phyloP scores from a whole-genome alignment of 768 basidiomycete genomes.

The Xerocomus brunneocitrinus region DNA sequence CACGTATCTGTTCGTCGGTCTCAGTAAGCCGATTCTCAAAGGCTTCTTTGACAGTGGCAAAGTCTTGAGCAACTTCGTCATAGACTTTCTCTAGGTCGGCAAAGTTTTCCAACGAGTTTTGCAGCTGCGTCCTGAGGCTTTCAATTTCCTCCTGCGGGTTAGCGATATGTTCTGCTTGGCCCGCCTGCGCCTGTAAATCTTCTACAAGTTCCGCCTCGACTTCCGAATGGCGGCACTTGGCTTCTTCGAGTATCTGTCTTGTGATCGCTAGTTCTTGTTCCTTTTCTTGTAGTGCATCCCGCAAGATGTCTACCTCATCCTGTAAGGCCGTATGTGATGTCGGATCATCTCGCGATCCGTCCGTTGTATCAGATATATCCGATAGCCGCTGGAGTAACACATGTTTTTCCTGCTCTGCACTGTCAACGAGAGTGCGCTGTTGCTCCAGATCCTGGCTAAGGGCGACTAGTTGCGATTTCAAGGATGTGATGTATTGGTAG shows the following conservation, averaged over 20 bases:
- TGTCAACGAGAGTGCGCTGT: constrained; percentile 1
- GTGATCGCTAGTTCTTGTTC: constrained; percentile 34
- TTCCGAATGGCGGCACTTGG: constrained; percentile 32
- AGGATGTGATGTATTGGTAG: not conserved
- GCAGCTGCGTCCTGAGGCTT: constrained; percentile 19
- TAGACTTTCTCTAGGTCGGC: constrained; percentile 26
- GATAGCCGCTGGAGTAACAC: constrained; percentile 10
- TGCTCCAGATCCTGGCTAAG: constrained; percentile 16
- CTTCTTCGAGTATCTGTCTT: constrained; percentile 30
- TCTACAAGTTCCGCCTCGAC: constrained; percentile 27
- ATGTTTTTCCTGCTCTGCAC: constrained; percentile 8
- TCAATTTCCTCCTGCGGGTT: constrained; percentile 25
- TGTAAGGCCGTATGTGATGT: not conserved
- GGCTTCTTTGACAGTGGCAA: constrained; percentile 21
- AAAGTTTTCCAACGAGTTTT: constrained; percentile 20
- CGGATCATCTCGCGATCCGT: not conserved
- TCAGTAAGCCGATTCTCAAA: constrained; percentile 30
- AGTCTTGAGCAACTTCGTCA: constrained; percentile 21
- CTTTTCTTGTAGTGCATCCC: constrained; percentile 34
- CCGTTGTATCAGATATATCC: constrained; percentile 1
- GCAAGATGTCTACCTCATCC: constrained; percentile 35
- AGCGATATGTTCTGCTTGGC: constrained; percentile 16
- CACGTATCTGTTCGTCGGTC: constrained; percentile 17
- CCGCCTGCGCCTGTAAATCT: constrained; percentile 9
- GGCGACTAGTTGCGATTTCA: constrained; percentile 18